Evolutionary conservation across 1,284 basidiomycete species (phyloP), one percentile per base, ranked within the genome.

Genomic region (Cutaneotrichosporon sp.): DNA sequence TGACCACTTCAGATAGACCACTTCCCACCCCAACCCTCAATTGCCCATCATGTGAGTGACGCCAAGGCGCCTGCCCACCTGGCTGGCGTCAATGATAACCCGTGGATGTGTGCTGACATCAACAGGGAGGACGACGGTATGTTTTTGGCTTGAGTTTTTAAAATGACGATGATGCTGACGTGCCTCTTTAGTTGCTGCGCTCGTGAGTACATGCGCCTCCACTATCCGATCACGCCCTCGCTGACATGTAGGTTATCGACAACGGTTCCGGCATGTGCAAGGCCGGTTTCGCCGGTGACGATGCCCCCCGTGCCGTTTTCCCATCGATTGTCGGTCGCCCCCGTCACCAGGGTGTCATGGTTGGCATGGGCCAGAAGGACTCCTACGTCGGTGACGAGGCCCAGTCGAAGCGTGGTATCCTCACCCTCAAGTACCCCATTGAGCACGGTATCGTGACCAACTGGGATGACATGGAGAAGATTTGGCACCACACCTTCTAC

Each of bases 381-480:
- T 90, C 89, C 65, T 92, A 91, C 82, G 89, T 92, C 68, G 90
- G 90, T 80, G 92, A 95, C 77, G 92, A 95, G 83, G 92, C 92
- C 60, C 92, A 95, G 83, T 90, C 92, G 69, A 95, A 95, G 86
- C 90, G 92, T 85, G 92, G 92, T 87, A 92, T 95, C 83, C 84
- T 97, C 70, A 93, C 91, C 70, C 85, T 97, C 81, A 94, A 84
- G 84, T 93, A 91, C 83, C 89, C 89, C 69, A 90, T 90, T 65
- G 82, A 83, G 74, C 81, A 83, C 78, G 82, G 81, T 79, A 92
- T 95, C 81, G 92, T 96, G 73, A 95, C 92, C 82, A 94, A 96
- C 88, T 96, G 92, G 92, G 90, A 92, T 81, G 91, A 92, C 83
- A 92, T 92, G 90, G 90, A 92, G 85, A 92, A 92, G 84, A 92